Percentiles rank a stretch among this genome's conserved stretches.
Conservation (phyloP, 2,329 filamentous ascomycete genomes). For the Septoria linicola region DNA sequence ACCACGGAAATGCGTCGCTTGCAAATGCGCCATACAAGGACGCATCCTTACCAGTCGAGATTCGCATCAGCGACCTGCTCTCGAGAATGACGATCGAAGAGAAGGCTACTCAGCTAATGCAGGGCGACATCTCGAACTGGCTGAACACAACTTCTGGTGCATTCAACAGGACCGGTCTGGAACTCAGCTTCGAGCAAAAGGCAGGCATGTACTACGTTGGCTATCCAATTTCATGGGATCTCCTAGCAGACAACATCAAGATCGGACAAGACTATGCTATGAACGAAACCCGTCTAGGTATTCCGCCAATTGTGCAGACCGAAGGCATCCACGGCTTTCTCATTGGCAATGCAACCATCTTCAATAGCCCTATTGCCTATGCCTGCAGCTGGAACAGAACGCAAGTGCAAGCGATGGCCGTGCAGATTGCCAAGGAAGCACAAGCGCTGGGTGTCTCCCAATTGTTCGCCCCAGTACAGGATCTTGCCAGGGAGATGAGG, state of each 20-base stretch:
- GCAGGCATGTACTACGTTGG: constrained; percentile 73
- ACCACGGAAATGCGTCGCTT: constrained; percentile 23
- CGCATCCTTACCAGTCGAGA: constrained; percentile 60
- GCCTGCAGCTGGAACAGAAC: constrained; percentile 69
- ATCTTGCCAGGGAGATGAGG: constrained; percentile 68
- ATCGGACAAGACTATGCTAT: constrained; percentile 67
- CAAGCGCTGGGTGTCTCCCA: constrained; percentile 69
- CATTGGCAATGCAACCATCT: constrained; percentile 71
- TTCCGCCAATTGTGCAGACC: constrained; percentile 70
- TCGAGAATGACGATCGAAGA: constrained; percentile 72
- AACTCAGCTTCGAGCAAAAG: constrained; percentile 63
- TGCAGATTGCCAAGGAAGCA: constrained; percentile 64
- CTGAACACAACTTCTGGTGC: constrained; percentile 64
- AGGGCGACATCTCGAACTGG: constrained; percentile 70
- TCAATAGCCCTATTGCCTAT: constrained; percentile 73
- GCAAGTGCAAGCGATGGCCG: constrained; percentile 65
- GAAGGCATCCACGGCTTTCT: constrained; percentile 74
- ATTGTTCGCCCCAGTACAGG: constrained; percentile 68
- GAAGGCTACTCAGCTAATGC: constrained; percentile 65
- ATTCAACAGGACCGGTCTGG: constrained; percentile 67
- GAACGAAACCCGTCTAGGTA: constrained; percentile 65
- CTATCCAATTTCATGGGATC: constrained; percentile 62
- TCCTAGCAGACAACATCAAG: constrained; percentile 62
- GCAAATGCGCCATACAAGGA: constrained; percentile 52
- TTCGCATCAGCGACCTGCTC: constrained; percentile 65